Base-by-base conservation (phyloP, 768 basidiomycete species). In the Podaxis pistillaris region DNA sequence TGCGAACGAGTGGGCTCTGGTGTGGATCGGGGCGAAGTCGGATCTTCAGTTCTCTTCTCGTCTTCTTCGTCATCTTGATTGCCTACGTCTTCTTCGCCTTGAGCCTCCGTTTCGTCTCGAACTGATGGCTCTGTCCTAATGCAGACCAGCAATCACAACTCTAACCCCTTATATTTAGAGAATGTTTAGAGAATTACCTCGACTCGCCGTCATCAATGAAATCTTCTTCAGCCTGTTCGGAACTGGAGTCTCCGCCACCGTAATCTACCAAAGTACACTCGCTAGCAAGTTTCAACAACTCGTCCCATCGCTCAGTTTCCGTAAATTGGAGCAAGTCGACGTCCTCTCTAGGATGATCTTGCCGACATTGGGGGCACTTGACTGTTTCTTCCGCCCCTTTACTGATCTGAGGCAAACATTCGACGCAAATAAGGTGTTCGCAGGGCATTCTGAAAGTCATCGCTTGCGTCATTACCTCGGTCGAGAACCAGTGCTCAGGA, bases 231-330 rank as follows among this genome's bases (percentile, higher is more conserved):
- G 64, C 74, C 62, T 79, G 80, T 63, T 81, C 81, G 50, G 81
- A 81, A 47, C 72, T 76, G 4, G 78, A 77, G 71, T 76, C 61
- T 64, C 65, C 66, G 46, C 74, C 77, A 33, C 72, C 68, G 2
- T 64, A 65, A 64, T 83, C 81, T 36, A 77, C 71, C 58, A 69
- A 69, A 22, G 74, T 74, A 75, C 76, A 81, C 9, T 70, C 69
- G 47, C 72, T 69, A 2, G 79, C 78, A 13, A 82, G 66, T 17
- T 75, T 70, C 5, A 80, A 68, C 13, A 83, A 66, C 17, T 67
- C 70, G 65, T 83, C 81, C 80, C 80, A 82, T 59, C 80, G 78
- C 26, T 77, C 67, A 26, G 69, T 67, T 24, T 81, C 80, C 17
- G 77, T 79, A 67, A 74, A 71, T 36, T 71, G 63, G 1, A 83